Conservation (phyloP, 768 basidiomycete species). For the Cystofilobasidium bisporidii region DNA sequence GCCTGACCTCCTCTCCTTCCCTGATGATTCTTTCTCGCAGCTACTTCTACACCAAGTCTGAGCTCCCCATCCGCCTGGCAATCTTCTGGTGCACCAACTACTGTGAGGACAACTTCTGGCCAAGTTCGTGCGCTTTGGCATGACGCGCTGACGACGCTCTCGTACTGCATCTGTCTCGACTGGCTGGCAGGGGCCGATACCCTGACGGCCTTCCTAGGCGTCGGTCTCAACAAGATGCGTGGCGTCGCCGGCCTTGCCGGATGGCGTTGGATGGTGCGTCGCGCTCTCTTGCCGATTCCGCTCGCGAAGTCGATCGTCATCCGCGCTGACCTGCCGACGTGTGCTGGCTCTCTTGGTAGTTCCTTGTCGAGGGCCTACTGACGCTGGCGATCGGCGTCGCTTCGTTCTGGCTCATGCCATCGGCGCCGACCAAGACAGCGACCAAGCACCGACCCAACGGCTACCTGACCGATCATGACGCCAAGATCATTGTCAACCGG, state of each 20-base stretch:
- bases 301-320: no score
- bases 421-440: conserved; percentile 40
- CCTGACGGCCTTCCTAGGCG: conserved; percentile 27
- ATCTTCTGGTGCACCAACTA: conserved; percentile 44
- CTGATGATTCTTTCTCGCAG: no score
- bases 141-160: no score
- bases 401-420: conserved; percentile 46
- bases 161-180: no score
- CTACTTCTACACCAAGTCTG: no score
- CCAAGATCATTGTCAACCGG: conserved; percentile 56
- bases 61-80: conserved; percentile 42
- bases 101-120: no score
- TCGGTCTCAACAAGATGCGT: conserved; percentile 40
- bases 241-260: conserved; percentile 48
- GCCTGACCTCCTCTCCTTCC: no score
- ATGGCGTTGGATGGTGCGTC: conserved; percentile 40
- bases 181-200: conserved; percentile 29
- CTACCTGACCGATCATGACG: conserved; percentile 47
- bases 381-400: conserved; percentile 33
- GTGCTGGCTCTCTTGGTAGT: no score
- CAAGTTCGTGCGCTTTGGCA: background rate
- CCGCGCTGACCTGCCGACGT: background rate
- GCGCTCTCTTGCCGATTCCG: no score
- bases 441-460: conserved; percentile 39
- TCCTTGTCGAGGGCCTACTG: conserved; percentile 47